Conservation (phyloP, 352 stramenopile genomes). For the Globisporangium carolinianum region DNA sequence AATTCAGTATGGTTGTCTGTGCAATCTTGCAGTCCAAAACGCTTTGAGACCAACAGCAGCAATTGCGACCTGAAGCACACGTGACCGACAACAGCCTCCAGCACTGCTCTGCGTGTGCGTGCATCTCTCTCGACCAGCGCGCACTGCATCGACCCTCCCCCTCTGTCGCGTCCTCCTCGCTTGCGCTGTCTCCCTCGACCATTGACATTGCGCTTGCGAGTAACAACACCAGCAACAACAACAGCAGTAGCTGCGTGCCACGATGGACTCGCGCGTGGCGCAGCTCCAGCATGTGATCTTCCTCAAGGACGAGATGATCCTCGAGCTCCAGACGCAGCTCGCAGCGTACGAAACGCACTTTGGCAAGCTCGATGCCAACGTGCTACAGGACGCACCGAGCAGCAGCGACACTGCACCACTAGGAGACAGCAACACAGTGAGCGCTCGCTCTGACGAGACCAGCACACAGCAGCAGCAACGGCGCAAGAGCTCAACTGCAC, state of each 20-base stretch:
- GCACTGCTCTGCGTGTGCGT: not conserved
- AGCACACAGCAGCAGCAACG: not conserved
- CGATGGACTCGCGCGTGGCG: conserved; percentile 44
- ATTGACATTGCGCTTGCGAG: no score
- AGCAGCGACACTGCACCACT: conserved; percentile 1
- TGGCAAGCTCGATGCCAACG: conserved; percentile 31
- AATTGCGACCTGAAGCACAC: not conserved
- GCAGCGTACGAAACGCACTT: conserved; percentile 49
- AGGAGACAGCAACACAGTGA: conserved; percentile 13
- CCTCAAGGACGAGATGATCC: conserved; percentile 82
- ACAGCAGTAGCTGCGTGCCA: not conserved
- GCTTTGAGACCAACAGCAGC: not conserved
- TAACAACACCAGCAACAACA: not conserved
- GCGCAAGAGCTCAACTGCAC: not conserved
- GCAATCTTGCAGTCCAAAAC: not conserved
- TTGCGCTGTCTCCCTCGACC: no score
- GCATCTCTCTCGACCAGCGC: not conserved
- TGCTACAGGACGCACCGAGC: conserved; percentile 18
- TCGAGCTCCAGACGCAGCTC: conserved; percentile 65
- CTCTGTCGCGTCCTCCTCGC: no score
- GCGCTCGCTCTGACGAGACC: conserved; percentile 7
- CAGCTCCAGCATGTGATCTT: conserved; percentile 79
- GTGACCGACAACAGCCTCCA: no score
- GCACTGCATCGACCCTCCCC: no score
- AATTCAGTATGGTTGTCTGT: not conserved